A percentile compares a stretch with the other conserved stretches of the same genome.
Conservation (phyloP, 495 filamentous ascomycete genomes). For the Neurospora intermedia region DNA sequence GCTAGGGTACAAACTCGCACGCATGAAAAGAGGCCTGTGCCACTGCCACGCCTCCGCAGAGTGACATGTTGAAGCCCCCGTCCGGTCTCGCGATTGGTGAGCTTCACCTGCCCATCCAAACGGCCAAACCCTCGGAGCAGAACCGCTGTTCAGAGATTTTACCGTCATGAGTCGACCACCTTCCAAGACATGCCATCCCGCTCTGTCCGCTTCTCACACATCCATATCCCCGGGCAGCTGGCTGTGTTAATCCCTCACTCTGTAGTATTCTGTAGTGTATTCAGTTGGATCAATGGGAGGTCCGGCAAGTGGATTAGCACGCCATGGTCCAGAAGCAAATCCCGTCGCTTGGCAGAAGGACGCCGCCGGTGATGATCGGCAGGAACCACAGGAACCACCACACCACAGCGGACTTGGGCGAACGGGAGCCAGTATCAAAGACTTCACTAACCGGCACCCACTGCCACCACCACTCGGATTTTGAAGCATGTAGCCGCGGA, state of each 20-base stretch:
- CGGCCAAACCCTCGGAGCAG: not conserved
- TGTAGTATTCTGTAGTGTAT: not conserved
- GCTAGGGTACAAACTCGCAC: not conserved
- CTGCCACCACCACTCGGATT: not conserved
- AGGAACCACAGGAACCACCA: not conserved
- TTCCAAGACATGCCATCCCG: too few species aligned
- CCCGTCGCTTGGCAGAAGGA: not conserved
- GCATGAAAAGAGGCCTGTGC: not conserved
- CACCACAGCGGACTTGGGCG: not conserved
- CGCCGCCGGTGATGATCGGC: not conserved
- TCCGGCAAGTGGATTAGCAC: not conserved
- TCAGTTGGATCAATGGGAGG: not conserved
- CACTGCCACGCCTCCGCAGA: not conserved
- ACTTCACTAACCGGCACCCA: not conserved
- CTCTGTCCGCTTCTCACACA: not conserved
- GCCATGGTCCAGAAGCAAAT: not conserved
- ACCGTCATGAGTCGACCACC: too few species aligned
- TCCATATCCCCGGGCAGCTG: not conserved
- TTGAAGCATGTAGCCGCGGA: not conserved
- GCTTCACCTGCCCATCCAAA: not conserved
- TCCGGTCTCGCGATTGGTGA: not conserved
- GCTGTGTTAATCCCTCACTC: not conserved
- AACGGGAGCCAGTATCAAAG: not conserved
- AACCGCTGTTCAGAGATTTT: too few species aligned
- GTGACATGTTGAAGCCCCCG: not conserved